Evolutionary conservation across 495 filamentous ascomycete species (phyloP), one percentile per base, ranked within the genome.

Genomic region (Ascobolus immersus): DNA sequence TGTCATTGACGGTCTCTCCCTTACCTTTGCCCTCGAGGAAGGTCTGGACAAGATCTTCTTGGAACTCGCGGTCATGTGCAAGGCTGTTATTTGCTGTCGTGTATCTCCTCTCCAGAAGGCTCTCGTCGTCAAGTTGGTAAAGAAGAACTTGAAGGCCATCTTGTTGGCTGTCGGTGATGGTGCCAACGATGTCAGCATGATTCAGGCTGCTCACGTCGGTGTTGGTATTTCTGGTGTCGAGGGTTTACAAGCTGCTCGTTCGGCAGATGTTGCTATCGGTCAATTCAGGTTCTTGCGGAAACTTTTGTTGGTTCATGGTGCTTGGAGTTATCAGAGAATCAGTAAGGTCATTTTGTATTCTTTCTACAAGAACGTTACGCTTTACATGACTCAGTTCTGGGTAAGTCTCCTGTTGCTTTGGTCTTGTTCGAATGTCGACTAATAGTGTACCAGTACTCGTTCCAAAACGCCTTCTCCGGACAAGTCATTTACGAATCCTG

Each of bases 301-400:
- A 52, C 62, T 99, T 25, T 67, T 93, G 8, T 66, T 99, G 23
- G 89, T 99, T 7, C 89, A 99, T 47, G 89, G 89, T 29, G 70
- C 84, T 7, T 99, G 89, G 89, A 84, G 74, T 47, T 99, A 99
- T 47, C 82, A 93, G 43, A 77, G 89, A 24, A 77, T 99, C 46
- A 79, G 73, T 62, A 90, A 84, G 51, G 76, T 86, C 21, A 94
- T 99, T 42, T 54, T 99, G 27, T 99, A 93, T 54, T 94, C 86
- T 1, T 99, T 91, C 51, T 99, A 99, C 61, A 99, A 99, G 61
- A 99, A 99, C 55, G 92, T 94, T 42, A 73, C 81, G 2, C 59
- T 99, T 27, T 94, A 92, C 55, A 86, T 94, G 71, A 99, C 89
- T 44, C 89, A 99, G 52, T 99, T 99, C 52, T 99, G 89, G 84